Conservation (phyloP, 768 basidiomycete genomes). For the Clavulina sp. region DNA sequence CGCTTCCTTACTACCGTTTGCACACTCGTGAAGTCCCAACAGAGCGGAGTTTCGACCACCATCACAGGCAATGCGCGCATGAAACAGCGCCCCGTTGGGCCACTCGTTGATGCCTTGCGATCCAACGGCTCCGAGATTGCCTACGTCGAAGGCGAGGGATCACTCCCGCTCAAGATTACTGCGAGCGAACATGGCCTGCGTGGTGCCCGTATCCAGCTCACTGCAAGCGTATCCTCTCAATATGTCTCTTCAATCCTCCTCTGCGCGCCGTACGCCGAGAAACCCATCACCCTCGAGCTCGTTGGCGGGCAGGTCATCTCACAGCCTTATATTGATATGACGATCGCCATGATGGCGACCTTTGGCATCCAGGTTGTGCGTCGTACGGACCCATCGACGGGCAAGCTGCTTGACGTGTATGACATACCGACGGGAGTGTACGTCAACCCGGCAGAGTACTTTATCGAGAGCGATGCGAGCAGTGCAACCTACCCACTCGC, state of each 20-base stretch:
- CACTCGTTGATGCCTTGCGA: conserved; percentile 76
- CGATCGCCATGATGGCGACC: conserved; percentile 89
- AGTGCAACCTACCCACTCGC: conserved; percentile 95
- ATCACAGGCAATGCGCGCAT: conserved; percentile 97
- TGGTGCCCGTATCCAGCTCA: conserved; percentile 68
- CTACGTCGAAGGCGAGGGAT: conserved; percentile 66
- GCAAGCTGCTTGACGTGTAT: conserved; percentile 60
- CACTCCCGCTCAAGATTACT: conserved; percentile 71
- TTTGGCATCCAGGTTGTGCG: conserved; percentile 72
- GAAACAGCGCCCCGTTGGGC: conserved; percentile 96
- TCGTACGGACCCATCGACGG: conserved; percentile 37
- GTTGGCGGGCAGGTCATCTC: conserved; percentile 92
- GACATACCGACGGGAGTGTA: conserved; percentile 68
- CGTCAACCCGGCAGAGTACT: conserved; percentile 60
- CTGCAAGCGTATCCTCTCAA: conserved; percentile 92
- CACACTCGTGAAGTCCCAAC: conserved; percentile 49
- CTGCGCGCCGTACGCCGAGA: conserved; percentile 80
- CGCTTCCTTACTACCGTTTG: conserved; percentile 96
- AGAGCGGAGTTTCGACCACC: conserved; percentile 33
- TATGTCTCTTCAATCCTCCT: conserved; percentile 95
- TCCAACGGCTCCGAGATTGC: conserved; percentile 63
- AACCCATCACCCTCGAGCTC: conserved; percentile 76
- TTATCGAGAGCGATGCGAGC: conserved; percentile 88
- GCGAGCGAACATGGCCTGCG: conserved; percentile 39
- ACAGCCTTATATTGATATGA: conserved; percentile 99